Evolutionary conservation across 2,329 filamentous ascomycete genomes (phyloP).

Genomic region (Delphinella strobiligena): DNA sequence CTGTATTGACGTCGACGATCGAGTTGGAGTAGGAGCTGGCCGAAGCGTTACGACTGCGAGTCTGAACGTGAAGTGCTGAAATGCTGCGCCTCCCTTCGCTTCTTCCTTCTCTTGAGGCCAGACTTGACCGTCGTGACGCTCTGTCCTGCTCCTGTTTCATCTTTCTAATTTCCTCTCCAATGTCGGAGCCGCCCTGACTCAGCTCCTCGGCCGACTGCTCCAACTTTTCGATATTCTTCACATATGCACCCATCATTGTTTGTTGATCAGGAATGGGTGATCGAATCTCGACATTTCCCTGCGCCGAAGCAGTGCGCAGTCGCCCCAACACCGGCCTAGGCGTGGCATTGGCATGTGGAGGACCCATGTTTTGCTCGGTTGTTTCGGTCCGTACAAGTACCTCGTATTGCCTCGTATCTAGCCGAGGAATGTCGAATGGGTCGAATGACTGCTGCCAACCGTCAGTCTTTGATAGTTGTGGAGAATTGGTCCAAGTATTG

Average conservation of each 20-base stretch:
- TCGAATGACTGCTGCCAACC: too few relatives aligned
- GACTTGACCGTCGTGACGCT: slow-evolving; percentile 40
- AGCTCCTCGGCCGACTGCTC: slow-evolving; percentile 66
- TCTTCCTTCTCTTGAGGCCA: not conserved
- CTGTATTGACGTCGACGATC: slow-evolving; percentile 57
- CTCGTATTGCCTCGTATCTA: too few relatives aligned
- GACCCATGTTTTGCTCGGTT: not conserved
- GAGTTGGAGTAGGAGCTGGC: slow-evolving; percentile 39
- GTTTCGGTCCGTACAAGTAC: not conserved
- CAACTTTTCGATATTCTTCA: slow-evolving; percentile 56
- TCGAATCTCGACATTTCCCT: slow-evolving; percentile 7
- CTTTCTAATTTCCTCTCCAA: slow-evolving; percentile 65
- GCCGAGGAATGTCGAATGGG: too few relatives aligned
- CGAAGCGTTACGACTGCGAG: slow-evolving; percentile 27
- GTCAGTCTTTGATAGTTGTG: too few relatives aligned
- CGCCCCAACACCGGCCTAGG: not conserved
- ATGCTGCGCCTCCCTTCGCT: not conserved
- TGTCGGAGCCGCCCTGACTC: slow-evolving; percentile 58
- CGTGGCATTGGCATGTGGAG: not conserved
- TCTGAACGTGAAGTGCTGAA: slow-evolving; percentile 14
- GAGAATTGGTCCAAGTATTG: too few relatives aligned
- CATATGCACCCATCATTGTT: slow-evolving; percentile 6
- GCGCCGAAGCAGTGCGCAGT: slow-evolving; percentile 11
- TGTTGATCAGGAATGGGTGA: slow-evolving; percentile 9
- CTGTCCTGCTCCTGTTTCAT: slow-evolving; percentile 60